Percentiles rank a stretch among this genome's conserved stretches.
Conservation (phyloP, 257 asterid genomes). For the Scutellaria minor region DNA sequence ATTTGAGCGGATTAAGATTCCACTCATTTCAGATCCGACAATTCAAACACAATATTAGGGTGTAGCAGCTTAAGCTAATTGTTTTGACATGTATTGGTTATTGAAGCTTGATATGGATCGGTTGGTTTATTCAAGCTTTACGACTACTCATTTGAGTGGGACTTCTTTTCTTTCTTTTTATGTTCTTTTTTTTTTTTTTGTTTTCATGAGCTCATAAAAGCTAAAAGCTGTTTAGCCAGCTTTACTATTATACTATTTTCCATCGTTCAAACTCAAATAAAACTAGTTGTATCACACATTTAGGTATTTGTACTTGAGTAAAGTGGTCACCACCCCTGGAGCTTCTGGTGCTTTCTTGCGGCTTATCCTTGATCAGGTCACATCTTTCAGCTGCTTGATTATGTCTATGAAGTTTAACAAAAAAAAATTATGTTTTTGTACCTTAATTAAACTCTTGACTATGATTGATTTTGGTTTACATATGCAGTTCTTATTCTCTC, state of each 20-base stretch:
- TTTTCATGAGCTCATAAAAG: constrained; percentile 21
- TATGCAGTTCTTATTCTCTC: constrained; percentile 77
- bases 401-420: not conserved
- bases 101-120: not conserved
- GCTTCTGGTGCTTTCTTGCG: constrained; percentile 69
- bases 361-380: constrained; percentile 88
- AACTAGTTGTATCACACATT: constrained; percentile 21
- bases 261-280: constrained; percentile 25
- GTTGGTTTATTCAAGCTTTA: not conserved
- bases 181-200: not conserved
- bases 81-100: not conserved
- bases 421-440: not conserved
- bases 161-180: not conserved
- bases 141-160: not conserved
- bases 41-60: no score
- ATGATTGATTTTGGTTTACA: constrained; percentile 16
- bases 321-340: constrained; percentile 66
- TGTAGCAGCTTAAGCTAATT: constrained; percentile 1
- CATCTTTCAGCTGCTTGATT: constrained; percentile 29
- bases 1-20: no score
- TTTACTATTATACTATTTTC: not conserved
- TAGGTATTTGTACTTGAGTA: constrained; percentile 84
- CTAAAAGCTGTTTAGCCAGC: constrained; percentile 16
- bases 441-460: constrained; percentile 15
- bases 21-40: no score